A percentile compares a stretch with the other conserved stretches of the same genome.
phyloP scores from a whole-genome alignment of 306 rosid genomes.

The Ormosia semicastrata region DNA sequence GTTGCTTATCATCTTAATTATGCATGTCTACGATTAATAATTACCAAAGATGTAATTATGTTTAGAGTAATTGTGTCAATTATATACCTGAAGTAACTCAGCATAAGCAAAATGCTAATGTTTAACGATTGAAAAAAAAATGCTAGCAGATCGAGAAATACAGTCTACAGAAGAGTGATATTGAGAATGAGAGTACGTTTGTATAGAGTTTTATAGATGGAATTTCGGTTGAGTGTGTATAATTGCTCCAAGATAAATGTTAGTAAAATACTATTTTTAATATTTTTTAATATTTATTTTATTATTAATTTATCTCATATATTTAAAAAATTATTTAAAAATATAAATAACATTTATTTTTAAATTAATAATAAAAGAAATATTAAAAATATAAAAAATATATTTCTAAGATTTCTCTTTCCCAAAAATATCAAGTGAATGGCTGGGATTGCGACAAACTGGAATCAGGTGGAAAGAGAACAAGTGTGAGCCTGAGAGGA shows the following conservation, averaged over 20 bases:
- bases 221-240: background rate
- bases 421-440: background rate
- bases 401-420: no score
- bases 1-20: background rate
- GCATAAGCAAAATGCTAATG: background rate
- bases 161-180: background rate
- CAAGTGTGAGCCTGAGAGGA: background rate
- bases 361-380: no score
- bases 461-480: constrained; percentile 43
- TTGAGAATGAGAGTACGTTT: background rate
- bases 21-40: background rate
- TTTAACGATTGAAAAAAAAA: background rate
- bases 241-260: background rate
- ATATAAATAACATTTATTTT: no score
- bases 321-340: no score
- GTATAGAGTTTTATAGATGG: background rate
- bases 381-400: no score
- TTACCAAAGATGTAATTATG: background rate
- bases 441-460: constrained; percentile 8
- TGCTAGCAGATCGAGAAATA: no score
- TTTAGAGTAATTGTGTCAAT: background rate
- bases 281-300: no score
- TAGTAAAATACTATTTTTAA: no score
- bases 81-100: background rate
- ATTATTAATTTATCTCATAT: no score